Base-by-base conservation (phyloP, 192 early-diverging fungal genomes). In the Funneliformis mosseae region DNA sequence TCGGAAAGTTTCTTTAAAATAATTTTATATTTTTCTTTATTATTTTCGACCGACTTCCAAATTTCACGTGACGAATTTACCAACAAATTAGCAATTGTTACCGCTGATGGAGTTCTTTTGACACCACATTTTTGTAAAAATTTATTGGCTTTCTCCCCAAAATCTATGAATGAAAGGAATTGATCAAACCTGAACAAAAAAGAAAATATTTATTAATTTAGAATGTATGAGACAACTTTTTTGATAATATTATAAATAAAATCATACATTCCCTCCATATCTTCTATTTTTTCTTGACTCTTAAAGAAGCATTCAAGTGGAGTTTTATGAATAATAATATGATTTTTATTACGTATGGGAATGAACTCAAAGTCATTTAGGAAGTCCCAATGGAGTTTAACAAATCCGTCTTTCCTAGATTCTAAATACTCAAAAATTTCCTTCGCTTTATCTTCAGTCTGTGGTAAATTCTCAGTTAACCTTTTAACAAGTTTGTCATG, bases 81-180 rank as follows among this genome's bases (percentile, higher is more conserved):
- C 12, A 97, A 80, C 59, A 89, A 85, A 5, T 87, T 80, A 0
- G 95, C 89, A 23, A 97, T 76, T 63, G 96, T 95, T 12, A 90
- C 45, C 1, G 93, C 90, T 0, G 93, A 89, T 0, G 96, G 96
- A 64, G 94, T 92, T 55, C 93, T 90, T 76, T 92, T 92, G 12
- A 96, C 94, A 63, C 96, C 96, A 81, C 96, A 97, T 4, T 88
- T 87, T 59, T 91, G 89, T 68, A 97, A 83, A 77, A 97, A 97
- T 8, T 87, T 81, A 80, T 95, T 93, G 16, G 93, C 95, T 0
- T 81, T 45, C 0, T 83, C 55, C 1, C 94, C 94, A 85, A 95
- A 96, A 79, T 95, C 92, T 46, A 92, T 84, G 21, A 84, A 89
- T 0, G 82, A 81, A 77, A 92, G 84, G 6, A 92, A 83, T 16